Evolutionary conservation across 1,284 basidiomycete genomes (phyloP).

Genomic region (Bondarzewia mesenterica): DNA sequence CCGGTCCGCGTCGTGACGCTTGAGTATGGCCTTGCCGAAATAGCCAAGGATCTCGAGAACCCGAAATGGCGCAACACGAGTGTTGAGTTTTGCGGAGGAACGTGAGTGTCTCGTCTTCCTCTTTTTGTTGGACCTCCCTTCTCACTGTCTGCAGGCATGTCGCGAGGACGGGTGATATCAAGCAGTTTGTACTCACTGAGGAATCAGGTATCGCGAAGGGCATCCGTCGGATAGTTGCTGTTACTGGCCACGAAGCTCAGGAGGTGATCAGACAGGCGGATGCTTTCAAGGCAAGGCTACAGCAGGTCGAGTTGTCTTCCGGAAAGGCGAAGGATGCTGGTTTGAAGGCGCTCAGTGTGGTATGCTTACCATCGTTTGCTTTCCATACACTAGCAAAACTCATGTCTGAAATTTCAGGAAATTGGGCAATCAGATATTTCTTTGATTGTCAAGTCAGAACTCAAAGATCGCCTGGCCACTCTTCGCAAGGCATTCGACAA

Average conservation of each 20-base stretch:
- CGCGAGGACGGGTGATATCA: constrained; percentile 91
- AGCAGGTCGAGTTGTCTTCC: constrained; percentile 53
- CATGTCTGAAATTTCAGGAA: constrained; percentile 44
- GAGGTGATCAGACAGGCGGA: constrained; percentile 71
- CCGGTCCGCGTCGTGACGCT: constrained; percentile 93
- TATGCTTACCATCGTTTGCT: constrained; percentile 33
- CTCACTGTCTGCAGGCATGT: constrained; percentile 60
- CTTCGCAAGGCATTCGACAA: constrained; percentile 85
- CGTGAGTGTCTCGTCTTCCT: constrained; percentile 44
- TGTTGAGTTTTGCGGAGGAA: constrained; percentile 97
- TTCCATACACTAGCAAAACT: not conserved
- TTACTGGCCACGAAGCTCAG: constrained; percentile 91
- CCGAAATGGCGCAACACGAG: constrained; percentile 87
- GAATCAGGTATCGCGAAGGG: constrained; percentile 98
- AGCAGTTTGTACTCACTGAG: constrained; percentile 89
- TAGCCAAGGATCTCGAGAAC: constrained; percentile 79
- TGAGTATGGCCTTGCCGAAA: constrained; percentile 83
- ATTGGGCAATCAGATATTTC: constrained; percentile 89
- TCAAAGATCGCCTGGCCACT: constrained; percentile 68
- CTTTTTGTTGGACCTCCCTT: not conserved
- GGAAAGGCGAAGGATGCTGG: constrained; percentile 82
- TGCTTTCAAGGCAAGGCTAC: constrained; percentile 58
- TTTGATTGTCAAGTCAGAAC: constrained; percentile 71
- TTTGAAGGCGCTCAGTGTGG: constrained; percentile 76
- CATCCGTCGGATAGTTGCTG: constrained; percentile 88